These are phyloP conservation scores for Paspalum notatum DNA, from an alignment of 176 grass and related monocot species.

Conservation along the genomic window DNA sequence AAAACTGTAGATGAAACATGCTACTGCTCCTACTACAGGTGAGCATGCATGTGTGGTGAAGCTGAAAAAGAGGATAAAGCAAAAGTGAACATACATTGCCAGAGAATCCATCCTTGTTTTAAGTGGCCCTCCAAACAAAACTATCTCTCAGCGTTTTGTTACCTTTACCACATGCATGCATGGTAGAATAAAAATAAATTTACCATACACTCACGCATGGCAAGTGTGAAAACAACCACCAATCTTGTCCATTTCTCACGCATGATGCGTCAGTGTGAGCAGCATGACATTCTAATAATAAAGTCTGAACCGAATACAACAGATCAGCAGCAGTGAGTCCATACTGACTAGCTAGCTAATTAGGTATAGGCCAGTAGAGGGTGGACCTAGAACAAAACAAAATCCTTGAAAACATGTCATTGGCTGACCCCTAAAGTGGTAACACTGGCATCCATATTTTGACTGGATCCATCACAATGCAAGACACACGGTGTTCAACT, in stretches of 20 bases:
- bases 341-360: background rate
- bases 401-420: conserved; percentile 23
- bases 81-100: conserved; percentile 20
- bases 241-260: background rate
- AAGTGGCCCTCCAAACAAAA: background rate
- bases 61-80: conserved; percentile 27
- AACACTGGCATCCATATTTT: conserved; percentile 43
- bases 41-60: background rate
- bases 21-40: background rate
- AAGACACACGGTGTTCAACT: background rate
- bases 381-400: conserved; percentile 15
- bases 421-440: conserved; percentile 38
- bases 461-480: conserved; percentile 27
- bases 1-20: conserved; percentile 36
- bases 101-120: conserved; percentile 45
- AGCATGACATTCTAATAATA: conserved; percentile 13
- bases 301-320: conserved; percentile 32
- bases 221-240: conserved; percentile 26
- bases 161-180: background rate
- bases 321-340: conserved; percentile 12
- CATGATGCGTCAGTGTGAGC: conserved; percentile 2
- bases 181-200: conserved; percentile 7
- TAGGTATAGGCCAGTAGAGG: conserved; percentile 18
- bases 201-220: background rate
- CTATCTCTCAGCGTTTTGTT: background rate